Percentiles rank a stretch among this genome's conserved stretches.
These are phyloP conservation scores for Acanthamoeba triangularis DNA, from an alignment of 208 protist genomes.

Conservation along the genomic window DNA sequence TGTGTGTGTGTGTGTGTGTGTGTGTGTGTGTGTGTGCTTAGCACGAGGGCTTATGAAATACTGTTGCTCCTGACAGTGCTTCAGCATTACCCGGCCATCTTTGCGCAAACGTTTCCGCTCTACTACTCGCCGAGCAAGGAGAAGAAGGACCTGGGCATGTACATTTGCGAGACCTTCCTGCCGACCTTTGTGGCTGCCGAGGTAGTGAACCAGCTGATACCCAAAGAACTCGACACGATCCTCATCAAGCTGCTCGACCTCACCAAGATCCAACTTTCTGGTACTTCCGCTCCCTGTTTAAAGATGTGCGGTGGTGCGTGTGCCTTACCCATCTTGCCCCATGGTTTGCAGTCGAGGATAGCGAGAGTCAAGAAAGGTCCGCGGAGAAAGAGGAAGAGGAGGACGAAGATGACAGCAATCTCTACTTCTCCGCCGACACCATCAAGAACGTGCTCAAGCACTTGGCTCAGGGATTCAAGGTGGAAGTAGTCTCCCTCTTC, in stretches of 20 bases:
- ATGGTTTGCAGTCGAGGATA: neutral
- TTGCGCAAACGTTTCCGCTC: slow-evolving; percentile 76
- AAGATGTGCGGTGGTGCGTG: too few species aligned
- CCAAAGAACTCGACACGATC: slow-evolving; percentile 65
- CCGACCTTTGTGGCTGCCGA: slow-evolving; percentile 17
- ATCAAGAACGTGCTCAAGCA: slow-evolving; percentile 46
- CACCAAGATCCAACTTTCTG: neutral
- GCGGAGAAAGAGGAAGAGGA: slow-evolving; percentile 16
- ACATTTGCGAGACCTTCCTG: slow-evolving; percentile 71
- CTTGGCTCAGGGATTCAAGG: slow-evolving; percentile 67
- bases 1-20: neutral
- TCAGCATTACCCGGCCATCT: slow-evolving; percentile 50
- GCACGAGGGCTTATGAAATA: neutral
- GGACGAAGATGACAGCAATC: slow-evolving; percentile 16
- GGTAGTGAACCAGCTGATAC: slow-evolving; percentile 50
- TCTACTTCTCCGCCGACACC: slow-evolving; percentile 27
- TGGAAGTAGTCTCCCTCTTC: slow-evolving; percentile 36
- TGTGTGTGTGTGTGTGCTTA: neutral
- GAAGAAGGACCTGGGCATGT: slow-evolving; percentile 73
- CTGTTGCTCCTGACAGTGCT: neutral
- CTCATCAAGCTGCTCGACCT: slow-evolving; percentile 68
- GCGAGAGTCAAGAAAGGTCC: neutral
- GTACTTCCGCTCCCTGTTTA: neutral
- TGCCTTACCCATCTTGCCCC: too few species aligned
- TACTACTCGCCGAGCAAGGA: slow-evolving; percentile 65